Evolutionary conservation across 78 protist genomes (phyloP), one percentile per base, ranked within the genome.

Genomic region (Goniomonas avonlea): DNA sequence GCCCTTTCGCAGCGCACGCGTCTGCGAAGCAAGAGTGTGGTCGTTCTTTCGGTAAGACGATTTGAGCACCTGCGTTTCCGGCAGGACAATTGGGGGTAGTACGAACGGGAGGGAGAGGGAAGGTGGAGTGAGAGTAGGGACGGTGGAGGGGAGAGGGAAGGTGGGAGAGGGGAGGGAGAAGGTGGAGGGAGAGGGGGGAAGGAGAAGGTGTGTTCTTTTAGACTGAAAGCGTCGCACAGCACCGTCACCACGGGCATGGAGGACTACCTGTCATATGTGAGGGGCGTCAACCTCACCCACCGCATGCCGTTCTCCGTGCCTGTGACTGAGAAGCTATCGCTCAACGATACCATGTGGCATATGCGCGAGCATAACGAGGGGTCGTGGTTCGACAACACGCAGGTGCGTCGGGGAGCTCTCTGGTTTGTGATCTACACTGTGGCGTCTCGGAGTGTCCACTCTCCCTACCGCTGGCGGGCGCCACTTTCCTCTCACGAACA

Each of bases 281-380:
- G 17, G 56, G 85, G 85, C 2, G 48, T 32, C 60, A 43, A 81
- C 78, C 39, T 77, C 17, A 29, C 63, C 4, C 25, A 17, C 40
- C 66, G 83, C 18, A 60, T 79, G 83, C 83, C 83, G 27, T 73
- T 79, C 31, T 61, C 5, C 27, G 83, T 79, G 34, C 55, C 41
- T 41, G 76, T 73, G 34, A n/a, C 9, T 32, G 20, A 13, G 25
- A 58, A 60, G 76, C 31, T 79, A 8, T 20, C 41, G 17, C 71
- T 69, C 29, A 31, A 48, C 40, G 80, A 69, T 37, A 43, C 55
- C 38, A 55, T 81, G 71, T 0, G 1, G 47, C 13, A 20, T 48
- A 81, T 81, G 84, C 55, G 79, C 53, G 58, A 41, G 43, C 84
- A 81, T 47, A 41, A 47, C 56, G 84, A 81, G 40, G 78, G 5